Evolutionary conservation across 352 stramenopile species (phyloP).

Genomic region (Pythium inflatum): DNA sequence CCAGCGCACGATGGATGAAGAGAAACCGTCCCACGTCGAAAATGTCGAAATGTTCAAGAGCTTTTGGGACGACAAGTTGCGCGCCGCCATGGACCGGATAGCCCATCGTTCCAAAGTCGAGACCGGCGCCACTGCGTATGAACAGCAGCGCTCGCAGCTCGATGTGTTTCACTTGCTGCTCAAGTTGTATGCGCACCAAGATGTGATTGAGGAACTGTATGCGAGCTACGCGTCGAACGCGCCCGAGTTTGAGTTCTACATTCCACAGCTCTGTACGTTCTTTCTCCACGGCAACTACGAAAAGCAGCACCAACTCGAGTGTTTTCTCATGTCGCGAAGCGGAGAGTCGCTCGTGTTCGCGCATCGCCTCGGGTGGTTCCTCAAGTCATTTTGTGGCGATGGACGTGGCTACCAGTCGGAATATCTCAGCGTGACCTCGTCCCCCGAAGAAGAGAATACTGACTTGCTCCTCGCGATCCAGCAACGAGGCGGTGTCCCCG

Average conservation of each 20-base stretch:
- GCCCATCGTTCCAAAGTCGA: conserved; percentile 37
- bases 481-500: conserved; percentile 63
- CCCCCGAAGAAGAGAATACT: conserved; percentile 61
- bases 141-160: conserved; percentile 20
- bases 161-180: conserved; percentile 78
- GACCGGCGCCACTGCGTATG: conserved; percentile 20
- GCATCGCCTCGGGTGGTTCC: conserved; percentile 85
- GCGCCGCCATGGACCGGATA: conserved; percentile 60
- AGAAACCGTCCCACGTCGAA: conserved; percentile 19
- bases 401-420: conserved; percentile 71
- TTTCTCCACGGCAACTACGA: conserved; percentile 83
- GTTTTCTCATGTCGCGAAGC: conserved; percentile 85
- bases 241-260: conserved; percentile 88
- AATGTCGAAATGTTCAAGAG: conserved; percentile 72
- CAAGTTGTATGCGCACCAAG: conserved; percentile 82
- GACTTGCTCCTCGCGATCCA: conserved; percentile 72
- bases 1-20: conserved; percentile 8
- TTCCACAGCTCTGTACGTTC: conserved; percentile 89
- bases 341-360: conserved; percentile 83
- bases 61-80: conserved; percentile 83
- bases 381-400: conserved; percentile 84
- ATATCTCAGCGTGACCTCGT: conserved; percentile 69
- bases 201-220: conserved; percentile 81
- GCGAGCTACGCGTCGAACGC: conserved; percentile 65
- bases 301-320: conserved; percentile 84